Evolutionary conservation across 1,139 yeast genomes (phyloP).

Genomic region (Magnusiomyces suaveolens): DNA sequence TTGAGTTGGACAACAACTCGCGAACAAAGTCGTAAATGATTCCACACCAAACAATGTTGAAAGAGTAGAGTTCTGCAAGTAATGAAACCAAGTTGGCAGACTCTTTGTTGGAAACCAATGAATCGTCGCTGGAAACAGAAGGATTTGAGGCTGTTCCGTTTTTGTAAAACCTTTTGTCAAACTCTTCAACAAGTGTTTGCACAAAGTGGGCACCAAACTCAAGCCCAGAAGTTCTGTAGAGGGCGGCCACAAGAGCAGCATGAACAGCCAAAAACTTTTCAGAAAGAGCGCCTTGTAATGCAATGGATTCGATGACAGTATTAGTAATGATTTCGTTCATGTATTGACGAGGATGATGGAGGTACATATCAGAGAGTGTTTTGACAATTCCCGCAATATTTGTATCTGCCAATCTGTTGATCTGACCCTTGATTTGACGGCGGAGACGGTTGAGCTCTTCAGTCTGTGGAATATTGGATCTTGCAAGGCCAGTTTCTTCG

Average conservation of each 20-base stretch:
- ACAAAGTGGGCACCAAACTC: conserved; percentile 86
- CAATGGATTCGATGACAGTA: conserved; percentile 56
- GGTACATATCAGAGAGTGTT: conserved; percentile 55
- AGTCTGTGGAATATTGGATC: conserved; percentile 24
- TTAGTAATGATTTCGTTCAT: conserved; percentile 62
- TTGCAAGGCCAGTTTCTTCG: conserved; percentile 13
- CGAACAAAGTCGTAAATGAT: conserved; percentile 69
- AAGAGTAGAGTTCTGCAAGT: conserved; percentile 64
- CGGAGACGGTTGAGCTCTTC: conserved; percentile 45
- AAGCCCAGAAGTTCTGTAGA: conserved; percentile 68
- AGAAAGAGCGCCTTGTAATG: conserved; percentile 51
- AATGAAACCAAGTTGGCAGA: conserved; percentile 63
- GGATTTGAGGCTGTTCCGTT: conserved; percentile 10
- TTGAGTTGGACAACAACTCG: conserved; percentile 28
- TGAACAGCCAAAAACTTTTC: conserved; percentile 76
- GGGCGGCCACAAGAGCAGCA: conserved; percentile 65
- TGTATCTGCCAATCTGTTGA: conserved; percentile 80
- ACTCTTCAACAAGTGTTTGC: conserved; percentile 65
- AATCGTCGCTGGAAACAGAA: conserved; percentile 2
- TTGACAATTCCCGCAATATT: conserved; percentile 62
- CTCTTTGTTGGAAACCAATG: conserved; percentile 34
- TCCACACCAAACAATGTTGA: conserved; percentile 64
- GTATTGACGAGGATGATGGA: conserved; percentile 60
- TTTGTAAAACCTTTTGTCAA: conserved; percentile 35
- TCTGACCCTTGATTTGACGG: conserved; percentile 62